Percentiles rank a stretch among this genome's conserved stretches.
Evolutionary conservation across 441 rosid species (phyloP).

Genomic region (Breynia disticha): DNA sequence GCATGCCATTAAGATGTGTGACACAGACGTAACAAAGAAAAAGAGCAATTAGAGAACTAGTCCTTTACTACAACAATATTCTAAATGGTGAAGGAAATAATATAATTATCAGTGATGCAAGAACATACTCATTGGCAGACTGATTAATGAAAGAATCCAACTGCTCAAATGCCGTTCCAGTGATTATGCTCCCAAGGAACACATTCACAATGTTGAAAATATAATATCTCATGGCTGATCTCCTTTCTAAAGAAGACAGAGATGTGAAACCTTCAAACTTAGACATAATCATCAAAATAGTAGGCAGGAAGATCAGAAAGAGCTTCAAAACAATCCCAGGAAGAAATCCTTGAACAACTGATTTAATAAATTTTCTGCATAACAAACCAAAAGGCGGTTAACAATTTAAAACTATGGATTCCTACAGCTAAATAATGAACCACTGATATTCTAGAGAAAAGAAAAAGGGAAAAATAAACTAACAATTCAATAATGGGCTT

Average conservation of each 20-base stretch:
- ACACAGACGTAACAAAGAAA: too few relatives aligned
- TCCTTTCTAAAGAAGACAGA: conserved; percentile 65
- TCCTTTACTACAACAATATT: too few relatives aligned
- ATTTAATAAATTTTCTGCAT: conserved; percentile 52
- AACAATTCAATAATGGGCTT: conserved; percentile 51
- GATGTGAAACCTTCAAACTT: conserved; percentile 85
- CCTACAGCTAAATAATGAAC: conserved; percentile 3
- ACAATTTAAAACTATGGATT: neutral
- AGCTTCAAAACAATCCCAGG: conserved; percentile 89
- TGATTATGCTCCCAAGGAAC: conserved; percentile 59
- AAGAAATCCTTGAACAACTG: conserved; percentile 72
- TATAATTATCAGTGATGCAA: conserved; percentile 24
- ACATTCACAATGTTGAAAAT: conserved; percentile 73
- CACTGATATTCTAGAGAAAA: conserved; percentile 1
- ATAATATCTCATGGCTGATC: conserved; percentile 82
- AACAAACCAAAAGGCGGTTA: conserved; percentile 3
- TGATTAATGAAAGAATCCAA: conserved; percentile 54
- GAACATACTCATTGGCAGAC: conserved; percentile 61
- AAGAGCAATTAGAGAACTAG: too few relatives aligned
- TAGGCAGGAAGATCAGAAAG: conserved; percentile 85
- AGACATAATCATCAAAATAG: conserved; percentile 88
- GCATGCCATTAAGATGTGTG: too few relatives aligned
- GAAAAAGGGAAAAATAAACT: too few relatives aligned
- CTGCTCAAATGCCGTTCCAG: conserved; percentile 84
- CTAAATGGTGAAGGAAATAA: neutral